Conservation (phyloP, 768 basidiomycete species). For the Dacryopinax spathularia region DNA sequence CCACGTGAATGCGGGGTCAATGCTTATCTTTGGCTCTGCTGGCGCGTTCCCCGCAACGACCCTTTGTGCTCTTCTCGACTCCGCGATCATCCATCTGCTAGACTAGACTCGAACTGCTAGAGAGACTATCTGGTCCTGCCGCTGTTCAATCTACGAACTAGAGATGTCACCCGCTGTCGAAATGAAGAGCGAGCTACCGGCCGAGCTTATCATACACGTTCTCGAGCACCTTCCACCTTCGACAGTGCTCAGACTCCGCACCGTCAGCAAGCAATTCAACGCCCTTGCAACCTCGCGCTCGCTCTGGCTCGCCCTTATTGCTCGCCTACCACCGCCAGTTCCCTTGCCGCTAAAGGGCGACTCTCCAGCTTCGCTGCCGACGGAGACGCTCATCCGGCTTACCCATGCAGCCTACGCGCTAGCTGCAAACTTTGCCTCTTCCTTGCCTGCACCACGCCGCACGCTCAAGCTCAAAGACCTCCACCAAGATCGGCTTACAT, state of each 20-base stretch:
- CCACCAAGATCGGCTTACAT: not conserved
- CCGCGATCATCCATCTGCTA: no score
- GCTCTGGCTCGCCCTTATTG: not conserved
- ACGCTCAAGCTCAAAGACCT: constrained; percentile 1
- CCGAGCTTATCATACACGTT: not conserved
- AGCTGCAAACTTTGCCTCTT: not conserved
- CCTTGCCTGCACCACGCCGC: not conserved
- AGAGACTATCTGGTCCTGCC: no score
- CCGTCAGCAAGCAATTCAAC: constrained; percentile 2
- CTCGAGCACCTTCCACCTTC: not conserved
- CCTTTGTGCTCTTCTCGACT: no score
- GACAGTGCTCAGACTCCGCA: not conserved
- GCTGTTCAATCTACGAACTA: no score
- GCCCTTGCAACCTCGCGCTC: not conserved
- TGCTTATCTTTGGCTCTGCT: not conserved
- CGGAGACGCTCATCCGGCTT: not conserved
- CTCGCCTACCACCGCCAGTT: not conserved
- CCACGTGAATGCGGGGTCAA: not conserved
- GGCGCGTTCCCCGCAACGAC: not conserved
- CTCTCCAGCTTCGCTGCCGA: not conserved
- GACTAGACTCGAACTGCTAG: no score
- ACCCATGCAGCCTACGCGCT: not conserved
- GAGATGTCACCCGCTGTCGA: not conserved
- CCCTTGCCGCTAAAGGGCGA: not conserved
- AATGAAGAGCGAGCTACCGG: not conserved